These are phyloP conservation scores for Dendrobium chrysotoxum DNA, from an alignment of 106 monocot species.

Conservation along the genomic window DNA sequence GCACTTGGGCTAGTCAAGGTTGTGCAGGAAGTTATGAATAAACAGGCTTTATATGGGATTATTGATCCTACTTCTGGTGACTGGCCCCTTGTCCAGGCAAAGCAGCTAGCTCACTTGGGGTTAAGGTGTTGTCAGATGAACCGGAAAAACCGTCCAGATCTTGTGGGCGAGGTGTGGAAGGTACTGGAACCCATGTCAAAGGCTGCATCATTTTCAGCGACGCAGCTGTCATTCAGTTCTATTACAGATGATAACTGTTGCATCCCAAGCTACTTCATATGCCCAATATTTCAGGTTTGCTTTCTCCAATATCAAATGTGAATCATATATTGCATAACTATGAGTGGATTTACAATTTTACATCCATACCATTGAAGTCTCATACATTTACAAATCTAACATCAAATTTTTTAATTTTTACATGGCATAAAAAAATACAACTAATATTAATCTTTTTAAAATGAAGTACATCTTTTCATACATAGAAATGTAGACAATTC, in stretches of 20 bases:
- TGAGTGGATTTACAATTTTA: no score
- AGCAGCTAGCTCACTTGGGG: conserved; percentile 32
- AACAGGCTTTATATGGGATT: conserved; percentile 14
- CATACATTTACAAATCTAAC: no score
- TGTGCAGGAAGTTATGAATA: conserved; percentile 36
- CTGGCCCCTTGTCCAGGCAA: conserved; percentile 40
- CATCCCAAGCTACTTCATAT: conserved; percentile 33
- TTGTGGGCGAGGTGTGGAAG: conserved; percentile 29
- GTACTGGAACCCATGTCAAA: conserved; percentile 30
- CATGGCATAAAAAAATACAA: no score
- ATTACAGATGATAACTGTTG: conserved; percentile 3
- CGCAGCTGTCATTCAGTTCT: conserved; percentile 1
- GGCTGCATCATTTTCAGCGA: neutral
- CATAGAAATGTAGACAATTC: no score
- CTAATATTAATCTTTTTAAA: no score
- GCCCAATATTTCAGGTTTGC: conserved; percentile 41
- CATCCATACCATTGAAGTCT: no score
- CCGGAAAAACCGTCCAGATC: conserved; percentile 33
- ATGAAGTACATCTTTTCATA: no score
- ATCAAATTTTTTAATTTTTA: no score
- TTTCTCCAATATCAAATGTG: no score
- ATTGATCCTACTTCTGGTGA: conserved; percentile 43
- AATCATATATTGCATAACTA: no score
- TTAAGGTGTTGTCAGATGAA: conserved; percentile 28
- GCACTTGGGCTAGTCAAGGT: conserved; percentile 26